Conservation (phyloP, 2,329 filamentous ascomycete species). For the Coniochaeta sp. region DNA sequence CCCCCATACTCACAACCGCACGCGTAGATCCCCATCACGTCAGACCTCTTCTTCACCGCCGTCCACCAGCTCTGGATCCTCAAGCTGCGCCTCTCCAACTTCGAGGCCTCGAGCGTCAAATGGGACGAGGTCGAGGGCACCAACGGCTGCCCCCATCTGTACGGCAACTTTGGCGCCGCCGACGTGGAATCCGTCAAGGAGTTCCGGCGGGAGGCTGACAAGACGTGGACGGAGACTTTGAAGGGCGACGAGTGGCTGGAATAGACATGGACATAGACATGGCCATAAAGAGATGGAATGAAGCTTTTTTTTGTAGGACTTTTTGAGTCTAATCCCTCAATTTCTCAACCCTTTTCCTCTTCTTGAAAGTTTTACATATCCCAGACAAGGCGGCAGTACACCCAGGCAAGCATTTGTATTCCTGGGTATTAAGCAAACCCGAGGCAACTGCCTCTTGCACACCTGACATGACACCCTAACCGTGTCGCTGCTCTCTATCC, state of each 20-base stretch:
- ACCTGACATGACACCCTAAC: not conserved
- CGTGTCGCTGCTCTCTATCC: not conserved
- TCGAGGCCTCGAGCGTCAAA: conserved; percentile 31
- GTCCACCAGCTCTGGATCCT: conserved; percentile 36
- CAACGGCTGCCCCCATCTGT: conserved; percentile 50
- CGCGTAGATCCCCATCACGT: conserved; percentile 34
- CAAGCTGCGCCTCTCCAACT: conserved; percentile 42
- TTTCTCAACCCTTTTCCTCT: not conserved
- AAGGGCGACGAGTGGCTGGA: conserved; percentile 31
- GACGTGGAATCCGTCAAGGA: conserved; percentile 40
- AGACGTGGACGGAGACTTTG: conserved; percentile 41
- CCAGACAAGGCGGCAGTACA: not conserved
- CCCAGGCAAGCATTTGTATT: not conserved
- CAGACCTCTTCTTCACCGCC: conserved; percentile 34
- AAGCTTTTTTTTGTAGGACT: not conserved
- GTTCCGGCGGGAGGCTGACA: conserved; percentile 34
- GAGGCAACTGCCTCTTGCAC: not conserved
- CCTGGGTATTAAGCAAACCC: not conserved
- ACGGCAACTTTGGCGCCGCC: conserved; percentile 45
- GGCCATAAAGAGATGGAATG: not conserved
- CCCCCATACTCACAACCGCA: not conserved
- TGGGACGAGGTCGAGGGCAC: conserved; percentile 42
- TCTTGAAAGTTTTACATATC: not conserved
- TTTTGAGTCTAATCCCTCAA: not conserved
- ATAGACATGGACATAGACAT: conserved; percentile 9